Evolutionary conservation across 2,329 filamentous ascomycete species (phyloP).

Genomic region (Bipolaris cookei): DNA sequence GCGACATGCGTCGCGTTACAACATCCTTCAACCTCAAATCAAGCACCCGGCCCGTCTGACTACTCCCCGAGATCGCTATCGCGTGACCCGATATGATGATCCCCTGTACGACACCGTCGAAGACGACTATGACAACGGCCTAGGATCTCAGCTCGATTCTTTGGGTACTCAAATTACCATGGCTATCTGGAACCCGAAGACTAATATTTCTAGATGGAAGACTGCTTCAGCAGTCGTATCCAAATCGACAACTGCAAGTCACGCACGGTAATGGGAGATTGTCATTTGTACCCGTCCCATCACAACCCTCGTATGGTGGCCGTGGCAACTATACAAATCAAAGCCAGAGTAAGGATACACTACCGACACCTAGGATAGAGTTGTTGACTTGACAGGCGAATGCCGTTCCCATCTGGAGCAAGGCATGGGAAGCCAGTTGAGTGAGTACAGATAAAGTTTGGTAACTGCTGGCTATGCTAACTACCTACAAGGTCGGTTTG

Average conservation of each 20-base stretch:
- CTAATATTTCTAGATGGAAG: constrained; percentile 42
- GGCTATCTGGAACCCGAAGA: neutral
- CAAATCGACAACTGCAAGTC: constrained; percentile 45
- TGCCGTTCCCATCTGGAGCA: constrained; percentile 4
- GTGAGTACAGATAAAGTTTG: constrained; percentile 5
- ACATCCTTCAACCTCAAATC: constrained; percentile 24
- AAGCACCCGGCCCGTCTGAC: constrained; percentile 13
- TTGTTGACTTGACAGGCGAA: constrained; percentile 11
- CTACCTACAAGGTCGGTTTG: constrained; percentile 24
- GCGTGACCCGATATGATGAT: constrained; percentile 22
- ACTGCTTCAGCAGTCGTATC: constrained; percentile 41
- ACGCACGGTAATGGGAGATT: constrained; percentile 45
- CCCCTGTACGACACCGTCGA: constrained; percentile 31
- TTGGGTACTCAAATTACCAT: constrained; percentile 53
- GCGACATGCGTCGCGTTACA: constrained; percentile 16
- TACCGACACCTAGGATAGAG: neutral
- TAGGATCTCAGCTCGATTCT: constrained; percentile 50
- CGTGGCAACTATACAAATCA: neutral
- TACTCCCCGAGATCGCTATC: constrained; percentile 35
- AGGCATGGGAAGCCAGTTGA: constrained; percentile 6
- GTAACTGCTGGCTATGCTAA: constrained; percentile 4
- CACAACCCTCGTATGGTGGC: constrained; percentile 8
- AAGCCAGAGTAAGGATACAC: neutral
- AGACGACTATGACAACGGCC: constrained; percentile 31
- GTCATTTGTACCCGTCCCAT: constrained; percentile 42